Evolutionary conservation across 495 filamentous ascomycete genomes (phyloP).

Genomic region (Bacidia gigantensis): DNA sequence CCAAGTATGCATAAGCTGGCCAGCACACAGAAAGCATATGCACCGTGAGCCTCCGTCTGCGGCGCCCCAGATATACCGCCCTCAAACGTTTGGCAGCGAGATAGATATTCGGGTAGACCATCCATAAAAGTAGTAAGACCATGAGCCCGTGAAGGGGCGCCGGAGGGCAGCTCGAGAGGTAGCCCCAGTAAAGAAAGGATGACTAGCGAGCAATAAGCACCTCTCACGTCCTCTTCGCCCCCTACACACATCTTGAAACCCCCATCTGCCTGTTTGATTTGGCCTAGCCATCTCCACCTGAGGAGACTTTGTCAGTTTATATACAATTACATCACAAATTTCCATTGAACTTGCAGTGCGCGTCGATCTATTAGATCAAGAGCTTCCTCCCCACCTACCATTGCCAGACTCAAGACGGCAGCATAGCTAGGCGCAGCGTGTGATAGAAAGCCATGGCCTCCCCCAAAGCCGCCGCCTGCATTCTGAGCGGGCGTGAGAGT

Average conservation of each 20-base stretch:
- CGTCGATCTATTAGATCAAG: conserved; percentile 65
- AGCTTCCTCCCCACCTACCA: conserved; percentile 59
- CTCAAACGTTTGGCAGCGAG: conserved; percentile 82
- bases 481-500: conserved; percentile 76
- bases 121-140: conserved; percentile 44
- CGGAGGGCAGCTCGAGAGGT: conserved; percentile 61
- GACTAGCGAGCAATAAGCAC: conserved; percentile 78
- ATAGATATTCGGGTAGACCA: conserved; percentile 64
- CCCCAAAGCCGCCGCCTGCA: conserved; percentile 73
- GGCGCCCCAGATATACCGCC: conserved; percentile 79
- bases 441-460: conserved; percentile 77
- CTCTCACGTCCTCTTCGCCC: conserved; percentile 88
- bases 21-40: conserved; percentile 89
- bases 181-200: conserved; percentile 71
- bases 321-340: background rate
- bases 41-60: conserved; percentile 82
- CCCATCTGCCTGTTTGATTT: conserved; percentile 69
- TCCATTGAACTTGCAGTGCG: conserved; percentile 45
- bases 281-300: conserved; percentile 73
- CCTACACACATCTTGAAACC: conserved; percentile 67
- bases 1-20: conserved; percentile 75
- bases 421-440: conserved; percentile 86
- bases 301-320: conserved; percentile 11
- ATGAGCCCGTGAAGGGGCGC: conserved; percentile 34
- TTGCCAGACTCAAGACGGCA: conserved; percentile 57